Conservation (phyloP, 768 basidiomycete genomes). For the Fomitopsis serialis region DNA sequence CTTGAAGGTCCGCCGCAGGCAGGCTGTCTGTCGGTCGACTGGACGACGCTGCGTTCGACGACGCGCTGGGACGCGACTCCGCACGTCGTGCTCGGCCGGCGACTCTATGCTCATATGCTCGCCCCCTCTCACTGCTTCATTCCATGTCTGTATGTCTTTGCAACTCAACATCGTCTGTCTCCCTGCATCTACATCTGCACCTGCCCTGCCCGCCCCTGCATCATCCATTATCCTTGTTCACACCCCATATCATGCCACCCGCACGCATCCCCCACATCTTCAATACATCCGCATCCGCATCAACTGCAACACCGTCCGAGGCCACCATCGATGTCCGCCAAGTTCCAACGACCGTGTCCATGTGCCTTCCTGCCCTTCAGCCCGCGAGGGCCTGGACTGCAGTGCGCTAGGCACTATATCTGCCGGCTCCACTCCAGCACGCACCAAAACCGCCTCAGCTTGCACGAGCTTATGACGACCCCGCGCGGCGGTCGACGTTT, state of each 20-base stretch:
- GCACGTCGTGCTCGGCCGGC: slow-evolving; percentile 7
- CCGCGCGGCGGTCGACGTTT: neutral
- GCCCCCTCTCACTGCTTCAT: neutral
- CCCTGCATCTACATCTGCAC: neutral
- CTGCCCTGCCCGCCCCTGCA: neutral
- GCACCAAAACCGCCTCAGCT: neutral
- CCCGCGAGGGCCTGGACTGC: neutral
- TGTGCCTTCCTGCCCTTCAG: neutral
- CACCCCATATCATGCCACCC: neutral
- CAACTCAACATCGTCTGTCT: neutral
- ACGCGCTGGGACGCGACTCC: slow-evolving; percentile 6
- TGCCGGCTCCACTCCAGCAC: neutral
- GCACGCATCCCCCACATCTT: neutral
- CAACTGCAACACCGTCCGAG: neutral
- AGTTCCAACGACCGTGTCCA: neutral
- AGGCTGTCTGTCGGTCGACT: neutral
- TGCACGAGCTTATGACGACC: neutral
- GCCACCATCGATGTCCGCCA: neutral
- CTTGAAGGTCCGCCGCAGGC: slow-evolving; percentile 6
- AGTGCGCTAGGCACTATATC: neutral
- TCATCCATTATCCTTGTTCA: neutral
- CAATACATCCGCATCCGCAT: neutral
- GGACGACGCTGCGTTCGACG: slow-evolving; percentile 7
- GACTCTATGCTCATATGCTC: neutral
- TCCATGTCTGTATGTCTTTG: neutral